These are phyloP conservation scores for Sherardia arvensis DNA, from an alignment of 257 asterid genomes.

Conservation along the genomic window DNA sequence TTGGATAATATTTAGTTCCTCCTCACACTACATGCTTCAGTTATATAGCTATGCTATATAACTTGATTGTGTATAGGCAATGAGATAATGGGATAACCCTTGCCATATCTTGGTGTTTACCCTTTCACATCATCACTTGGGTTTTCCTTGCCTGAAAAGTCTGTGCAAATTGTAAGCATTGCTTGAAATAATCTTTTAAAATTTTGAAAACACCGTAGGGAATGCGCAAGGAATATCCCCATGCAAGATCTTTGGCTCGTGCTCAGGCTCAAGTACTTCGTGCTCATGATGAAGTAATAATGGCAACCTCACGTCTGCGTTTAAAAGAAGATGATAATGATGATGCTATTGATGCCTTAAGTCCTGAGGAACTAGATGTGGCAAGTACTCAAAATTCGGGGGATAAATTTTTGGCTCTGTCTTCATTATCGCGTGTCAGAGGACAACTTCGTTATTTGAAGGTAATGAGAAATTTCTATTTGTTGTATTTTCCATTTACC, in stretches of 20 bases:
- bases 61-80: not conserved
- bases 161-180: not conserved
- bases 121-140: not conserved
- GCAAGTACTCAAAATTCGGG: conserved; percentile 80
- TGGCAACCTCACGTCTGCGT: conserved; percentile 92
- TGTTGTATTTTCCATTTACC: conserved; percentile 8
- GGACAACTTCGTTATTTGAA: conserved; percentile 96
- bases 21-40: not conserved
- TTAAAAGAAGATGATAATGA: conserved; percentile 69
- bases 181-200: not conserved
- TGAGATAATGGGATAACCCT: not conserved
- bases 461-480: conserved; percentile 30
- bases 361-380: conserved; percentile 65
- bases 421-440: conserved; percentile 62
- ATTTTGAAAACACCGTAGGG: conserved; percentile 29
- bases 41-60: not conserved
- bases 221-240: conserved; percentile 90
- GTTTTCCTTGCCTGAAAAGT: not conserved
- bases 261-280: conserved; percentile 92
- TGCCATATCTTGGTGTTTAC: not conserved
- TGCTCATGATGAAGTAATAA: conserved; percentile 89
- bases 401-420: conserved; percentile 70
- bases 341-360: conserved; percentile 69
- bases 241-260: conserved; percentile 68
- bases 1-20: conserved; percentile 1